A percentile compares a stretch with the other conserved stretches of the same genome.
Conservation (phyloP, 2,329 filamentous ascomycete species). For the Arthrinium puccinioides region DNA sequence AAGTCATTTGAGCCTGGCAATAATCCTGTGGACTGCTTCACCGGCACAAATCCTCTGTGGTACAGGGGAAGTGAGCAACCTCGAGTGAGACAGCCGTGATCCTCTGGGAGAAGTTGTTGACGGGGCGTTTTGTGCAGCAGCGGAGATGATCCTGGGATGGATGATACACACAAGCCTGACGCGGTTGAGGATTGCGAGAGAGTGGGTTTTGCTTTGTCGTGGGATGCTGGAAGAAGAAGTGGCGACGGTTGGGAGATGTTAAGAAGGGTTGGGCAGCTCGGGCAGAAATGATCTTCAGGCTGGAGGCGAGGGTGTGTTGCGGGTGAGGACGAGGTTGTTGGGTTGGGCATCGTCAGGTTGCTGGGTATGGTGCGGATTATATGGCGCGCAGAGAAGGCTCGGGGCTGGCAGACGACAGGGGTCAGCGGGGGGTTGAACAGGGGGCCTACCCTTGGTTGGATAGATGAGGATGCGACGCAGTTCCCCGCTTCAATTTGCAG, state of each 20-base stretch:
- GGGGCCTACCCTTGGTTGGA: slow-evolving; percentile 9
- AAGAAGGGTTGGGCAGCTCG: slow-evolving; percentile 18
- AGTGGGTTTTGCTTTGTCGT: slow-evolving; percentile 4
- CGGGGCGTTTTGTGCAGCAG: slow-evolving; percentile 13
- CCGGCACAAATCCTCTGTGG: slow-evolving; percentile 14
- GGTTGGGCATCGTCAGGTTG: slow-evolving; percentile 4
- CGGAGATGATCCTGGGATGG: slow-evolving; percentile 11
- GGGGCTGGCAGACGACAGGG: slow-evolving; percentile 23
- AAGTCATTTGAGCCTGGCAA: slow-evolving; percentile 31
- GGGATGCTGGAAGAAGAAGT: slow-evolving; percentile 10
- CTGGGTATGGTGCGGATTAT: slow-evolving; percentile 36
- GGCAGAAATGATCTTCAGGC: slow-evolving; percentile 27
- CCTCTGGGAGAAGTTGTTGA: slow-evolving; percentile 14
- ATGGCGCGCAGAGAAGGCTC: slow-evolving; percentile 27
- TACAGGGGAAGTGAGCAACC: slow-evolving; percentile 18
- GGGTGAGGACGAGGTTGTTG: slow-evolving; percentile 31
- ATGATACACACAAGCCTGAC: slow-evolving; percentile 3
- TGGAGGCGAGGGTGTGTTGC: slow-evolving; percentile 27
- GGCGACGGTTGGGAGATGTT: slow-evolving; percentile 6
- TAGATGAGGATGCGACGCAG: slow-evolving; percentile 1
- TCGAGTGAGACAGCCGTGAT: slow-evolving; percentile 12
- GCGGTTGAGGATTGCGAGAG: too few relatives aligned
- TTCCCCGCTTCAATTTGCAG: slow-evolving; percentile 10
- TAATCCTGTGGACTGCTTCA: slow-evolving; percentile 29
- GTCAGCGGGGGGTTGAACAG: too few relatives aligned